These are phyloP conservation scores for Suhomyces wounanorum DNA, from an alignment of 1,139 yeast genomes.

Conservation along the genomic window DNA sequence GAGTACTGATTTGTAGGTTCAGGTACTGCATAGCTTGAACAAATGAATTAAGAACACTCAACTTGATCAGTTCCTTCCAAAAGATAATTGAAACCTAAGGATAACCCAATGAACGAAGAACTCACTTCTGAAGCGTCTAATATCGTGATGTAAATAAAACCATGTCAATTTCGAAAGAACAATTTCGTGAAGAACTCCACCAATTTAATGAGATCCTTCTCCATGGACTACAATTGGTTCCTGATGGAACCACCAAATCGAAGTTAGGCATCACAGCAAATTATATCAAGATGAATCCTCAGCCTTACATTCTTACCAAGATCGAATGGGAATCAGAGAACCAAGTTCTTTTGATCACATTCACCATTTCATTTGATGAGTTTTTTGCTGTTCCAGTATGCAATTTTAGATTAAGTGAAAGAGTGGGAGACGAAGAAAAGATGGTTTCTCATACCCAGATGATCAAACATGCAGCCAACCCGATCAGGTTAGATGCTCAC, in stretches of 20 bases:
- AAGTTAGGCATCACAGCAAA: not conserved
- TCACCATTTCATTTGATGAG: slow-evolving; percentile 33
- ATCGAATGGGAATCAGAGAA: not conserved
- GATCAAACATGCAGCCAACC: not conserved
- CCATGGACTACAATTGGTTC: not conserved
- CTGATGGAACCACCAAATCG: not conserved
- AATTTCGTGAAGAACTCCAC: not conserved
- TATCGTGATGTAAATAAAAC: not conserved
- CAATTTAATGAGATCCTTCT: not conserved
- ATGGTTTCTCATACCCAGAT: not conserved
- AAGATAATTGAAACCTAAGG: not conserved
- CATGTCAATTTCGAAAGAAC: not conserved
- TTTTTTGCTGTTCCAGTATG: slow-evolving; percentile 38
- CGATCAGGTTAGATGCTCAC: slow-evolving; percentile 23
- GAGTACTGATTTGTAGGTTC: too few species aligned
- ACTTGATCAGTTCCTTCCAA: not conserved
- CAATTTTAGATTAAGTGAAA: slow-evolving; percentile 22
- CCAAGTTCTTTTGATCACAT: slow-evolving; percentile 13
- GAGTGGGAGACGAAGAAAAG: not conserved
- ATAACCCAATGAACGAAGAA: not conserved
- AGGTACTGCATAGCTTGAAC: not conserved
- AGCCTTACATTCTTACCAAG: slow-evolving; percentile 3
- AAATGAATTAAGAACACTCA: not conserved
- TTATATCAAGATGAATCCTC: not conserved
- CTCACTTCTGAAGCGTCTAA: not conserved